Base-by-base conservation (phyloP, 2,329 filamentous ascomycete genomes). In the Calonectria pseudoturangicola region DNA sequence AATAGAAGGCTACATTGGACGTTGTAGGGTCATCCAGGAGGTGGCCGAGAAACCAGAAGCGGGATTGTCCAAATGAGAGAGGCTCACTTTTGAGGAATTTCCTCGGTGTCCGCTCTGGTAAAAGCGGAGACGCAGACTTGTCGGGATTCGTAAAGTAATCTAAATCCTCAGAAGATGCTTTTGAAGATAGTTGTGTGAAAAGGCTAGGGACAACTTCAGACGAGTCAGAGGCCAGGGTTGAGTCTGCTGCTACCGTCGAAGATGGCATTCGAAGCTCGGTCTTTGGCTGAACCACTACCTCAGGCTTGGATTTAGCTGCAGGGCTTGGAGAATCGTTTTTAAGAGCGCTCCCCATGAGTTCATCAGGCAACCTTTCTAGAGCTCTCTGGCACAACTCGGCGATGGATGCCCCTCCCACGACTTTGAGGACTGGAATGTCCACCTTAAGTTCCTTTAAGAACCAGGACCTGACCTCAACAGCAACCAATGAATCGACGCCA, bases 401-500 rank as follows among this genome's bases (percentile, higher is more conserved):
- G 2, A 79, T 43, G 3, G 78, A 75, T 16, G 72, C 73, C 0
- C 74, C 75, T 2, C 71, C 66, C 0, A 81, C 66, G 13, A 83
- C 74, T 70, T 86, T 86, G 4, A 89, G 79, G 1, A 89, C 84
- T 0, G 87, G 86, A 1, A 89, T 83, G 56, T 89, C 85, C 0
- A 85, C 79, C 0, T 85, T 74, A 0, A 81, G 62, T 16, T 86
- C 80, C 64, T 88, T 88, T 28, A 85, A 62, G 73, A 89, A 88
- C 88, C 88, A 91, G 1, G 85, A 81, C 2, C 88, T 84, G 2
- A 87, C 85, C 82, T 81, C 80, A 0, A 54, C 63, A 0, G 63
- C 63, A 28, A 66, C 63, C 16, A 54, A 13, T 7, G 63, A 66
- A 30, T 66, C 63, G 9, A 66, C 27, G 15, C 63, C 63, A n/a